phyloP scores from a whole-genome alignment of 129 eudicot species.

The Artemisia tridentata region DNA sequence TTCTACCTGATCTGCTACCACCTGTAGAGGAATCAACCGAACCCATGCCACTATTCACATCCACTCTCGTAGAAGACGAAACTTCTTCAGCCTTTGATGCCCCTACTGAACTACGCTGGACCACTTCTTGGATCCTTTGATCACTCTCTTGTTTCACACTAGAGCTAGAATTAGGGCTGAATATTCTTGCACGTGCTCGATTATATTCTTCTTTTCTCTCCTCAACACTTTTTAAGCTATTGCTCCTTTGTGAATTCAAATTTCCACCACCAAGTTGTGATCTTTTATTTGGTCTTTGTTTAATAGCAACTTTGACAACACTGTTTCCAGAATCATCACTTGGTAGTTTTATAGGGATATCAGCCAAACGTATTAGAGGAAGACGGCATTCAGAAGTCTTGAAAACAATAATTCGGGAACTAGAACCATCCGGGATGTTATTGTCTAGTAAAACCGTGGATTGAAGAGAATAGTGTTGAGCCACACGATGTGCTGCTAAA shows the following conservation, averaged over 20 bases:
- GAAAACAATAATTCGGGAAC: constrained; percentile 74
- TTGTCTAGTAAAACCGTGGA: constrained; percentile 80
- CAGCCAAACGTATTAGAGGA: constrained; percentile 82
- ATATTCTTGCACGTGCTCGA: constrained; percentile 92
- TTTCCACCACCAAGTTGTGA: constrained; percentile 37
- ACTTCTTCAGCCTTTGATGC: constrained; percentile 49
- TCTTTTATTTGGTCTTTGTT: constrained; percentile 82
- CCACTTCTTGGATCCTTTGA: constrained; percentile 47
- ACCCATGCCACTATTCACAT: constrained; percentile 49
- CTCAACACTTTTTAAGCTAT: constrained; percentile 85
- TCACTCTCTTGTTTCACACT: constrained; percentile 53
- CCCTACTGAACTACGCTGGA: constrained; percentile 50
- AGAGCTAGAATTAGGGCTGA: constrained; percentile 53
- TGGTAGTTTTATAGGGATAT: constrained; percentile 75
- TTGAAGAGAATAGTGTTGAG: constrained; percentile 91
- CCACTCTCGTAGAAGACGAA: constrained; percentile 35
- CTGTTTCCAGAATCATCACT: constrained; percentile 46
- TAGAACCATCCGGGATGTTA: constrained; percentile 65
- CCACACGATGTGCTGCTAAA: constrained; percentile 96
- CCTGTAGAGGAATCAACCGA: constrained; percentile 45
- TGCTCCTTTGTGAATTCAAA: constrained; percentile 45
- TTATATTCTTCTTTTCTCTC: constrained; percentile 97
- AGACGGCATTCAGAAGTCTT: constrained; percentile 71
- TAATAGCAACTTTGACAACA: constrained; percentile 79
- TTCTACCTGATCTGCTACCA: constrained; percentile 57